Evolutionary conservation across 352 stramenopile genomes (phyloP).

Genomic region (Phytophthora vignae): DNA sequence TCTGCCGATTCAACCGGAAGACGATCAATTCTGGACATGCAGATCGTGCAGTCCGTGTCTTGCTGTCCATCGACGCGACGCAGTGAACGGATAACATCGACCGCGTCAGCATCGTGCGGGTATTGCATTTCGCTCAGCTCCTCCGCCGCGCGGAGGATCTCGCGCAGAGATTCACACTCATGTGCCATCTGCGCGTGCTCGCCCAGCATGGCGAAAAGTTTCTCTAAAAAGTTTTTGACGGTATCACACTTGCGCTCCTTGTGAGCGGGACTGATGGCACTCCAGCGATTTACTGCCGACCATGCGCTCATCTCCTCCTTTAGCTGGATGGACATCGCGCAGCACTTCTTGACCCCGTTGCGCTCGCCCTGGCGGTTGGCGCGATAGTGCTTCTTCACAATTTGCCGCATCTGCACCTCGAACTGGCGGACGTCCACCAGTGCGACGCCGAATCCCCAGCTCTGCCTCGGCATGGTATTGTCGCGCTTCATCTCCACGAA

Average conservation of each 20-base stretch:
- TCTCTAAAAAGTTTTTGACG: slow-evolving; percentile 55
- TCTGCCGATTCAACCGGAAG: slow-evolving; percentile 18
- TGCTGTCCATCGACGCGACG: slow-evolving; percentile 31
- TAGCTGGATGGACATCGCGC: slow-evolving; percentile 57
- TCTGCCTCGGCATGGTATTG: slow-evolving; percentile 28
- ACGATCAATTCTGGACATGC: slow-evolving; percentile 42
- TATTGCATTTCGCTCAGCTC: slow-evolving; percentile 62
- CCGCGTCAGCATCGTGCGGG: slow-evolving; percentile 48
- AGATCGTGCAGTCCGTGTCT: slow-evolving; percentile 63
- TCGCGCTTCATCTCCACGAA: slow-evolving; percentile 59
- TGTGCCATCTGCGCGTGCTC: slow-evolving; percentile 52
- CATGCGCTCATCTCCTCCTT: slow-evolving; percentile 49
- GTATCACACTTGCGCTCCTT: slow-evolving; percentile 59
- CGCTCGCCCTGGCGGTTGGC: slow-evolving; percentile 29
- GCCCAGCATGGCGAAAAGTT: slow-evolving; percentile 53
- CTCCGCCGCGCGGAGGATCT: slow-evolving; percentile 59
- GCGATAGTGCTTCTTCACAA: slow-evolving; percentile 47
- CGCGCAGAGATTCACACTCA: slow-evolving; percentile 55
- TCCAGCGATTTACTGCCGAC: slow-evolving; percentile 47
- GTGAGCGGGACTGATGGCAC: slow-evolving; percentile 53
- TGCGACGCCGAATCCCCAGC: slow-evolving; percentile 48
- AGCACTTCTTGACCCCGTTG: slow-evolving; percentile 36
- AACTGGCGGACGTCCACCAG: slow-evolving; percentile 54
- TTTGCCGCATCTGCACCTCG: slow-evolving; percentile 42
- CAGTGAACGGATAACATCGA: slow-evolving; percentile 56